Conservation (phyloP, 139 green algal species). For the Coelastrella sp. region DNA sequence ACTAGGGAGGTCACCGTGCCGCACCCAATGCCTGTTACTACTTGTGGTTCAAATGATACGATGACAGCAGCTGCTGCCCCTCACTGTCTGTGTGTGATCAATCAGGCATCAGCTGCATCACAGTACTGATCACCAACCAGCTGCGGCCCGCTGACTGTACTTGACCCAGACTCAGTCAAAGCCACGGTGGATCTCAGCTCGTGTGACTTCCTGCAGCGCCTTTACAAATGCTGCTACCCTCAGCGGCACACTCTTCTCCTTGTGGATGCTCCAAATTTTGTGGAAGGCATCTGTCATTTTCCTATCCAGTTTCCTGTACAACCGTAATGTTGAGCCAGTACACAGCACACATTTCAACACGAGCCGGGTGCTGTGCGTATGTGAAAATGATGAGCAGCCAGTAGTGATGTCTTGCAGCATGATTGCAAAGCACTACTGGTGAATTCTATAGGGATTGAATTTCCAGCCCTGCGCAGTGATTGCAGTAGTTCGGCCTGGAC, state of each 20-base stretch:
- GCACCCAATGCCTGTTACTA: not conserved
- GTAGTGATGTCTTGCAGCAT: no score
- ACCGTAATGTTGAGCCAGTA: not conserved
- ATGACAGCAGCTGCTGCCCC: not conserved
- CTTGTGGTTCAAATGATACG: not conserved
- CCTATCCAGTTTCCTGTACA: slow-evolving; percentile 14
- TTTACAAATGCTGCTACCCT: slow-evolving; percentile 87
- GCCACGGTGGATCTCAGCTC: slow-evolving; percentile 83
- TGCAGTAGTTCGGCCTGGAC: no score
- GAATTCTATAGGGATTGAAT: no score
- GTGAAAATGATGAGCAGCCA: no score
- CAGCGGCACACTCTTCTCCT: slow-evolving; percentile 75
- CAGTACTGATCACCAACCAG: no score
- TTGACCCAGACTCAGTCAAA: slow-evolving; percentile 77
- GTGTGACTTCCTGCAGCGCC: slow-evolving; percentile 85
- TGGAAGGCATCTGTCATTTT: slow-evolving; percentile 50
- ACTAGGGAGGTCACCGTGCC: no score
- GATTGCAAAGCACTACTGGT: no score
- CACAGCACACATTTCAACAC: no score
- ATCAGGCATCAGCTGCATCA: no score
- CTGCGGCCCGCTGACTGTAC: not conserved
- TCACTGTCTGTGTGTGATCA: not conserved
- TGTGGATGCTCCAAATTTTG: slow-evolving; percentile 52
- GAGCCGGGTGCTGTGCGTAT: no score
- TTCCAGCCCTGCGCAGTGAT: no score